Evolutionary conservation across 2,329 filamentous ascomycete genomes (phyloP).

Genomic region (Trichoderma sp.): DNA sequence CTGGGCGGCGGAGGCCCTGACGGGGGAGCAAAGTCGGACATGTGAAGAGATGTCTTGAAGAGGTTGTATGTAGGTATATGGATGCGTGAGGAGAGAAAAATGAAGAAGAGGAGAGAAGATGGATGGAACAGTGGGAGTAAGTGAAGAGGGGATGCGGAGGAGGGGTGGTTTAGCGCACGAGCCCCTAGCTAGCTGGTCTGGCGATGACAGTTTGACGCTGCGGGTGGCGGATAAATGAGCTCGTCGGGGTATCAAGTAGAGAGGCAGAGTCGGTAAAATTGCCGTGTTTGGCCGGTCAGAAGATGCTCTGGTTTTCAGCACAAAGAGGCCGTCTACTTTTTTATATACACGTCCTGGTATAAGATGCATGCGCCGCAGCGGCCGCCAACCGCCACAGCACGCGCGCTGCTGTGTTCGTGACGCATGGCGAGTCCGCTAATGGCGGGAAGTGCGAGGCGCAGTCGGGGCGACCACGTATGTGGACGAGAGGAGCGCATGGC

Average conservation of each 20-base stretch:
- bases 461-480: slow-evolving; percentile 16
- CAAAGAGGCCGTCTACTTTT: background rate
- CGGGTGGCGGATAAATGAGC: background rate
- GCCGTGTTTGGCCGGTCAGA: background rate
- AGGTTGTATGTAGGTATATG: background rate
- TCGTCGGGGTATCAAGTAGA: background rate
- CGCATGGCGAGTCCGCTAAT: background rate
- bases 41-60: slow-evolving; percentile 31
- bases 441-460: slow-evolving; percentile 11
- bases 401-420: background rate
- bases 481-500: background rate
- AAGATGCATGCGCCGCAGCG: slow-evolving; percentile 2
- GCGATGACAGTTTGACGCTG: background rate
- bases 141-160: slow-evolving; percentile 6
- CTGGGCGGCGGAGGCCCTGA: slow-evolving; percentile 58
- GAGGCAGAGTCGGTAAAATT: too few relatives aligned
- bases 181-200: slow-evolving; percentile 9
- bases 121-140: background rate
- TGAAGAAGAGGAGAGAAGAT: background rate
- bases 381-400: slow-evolving; percentile 13
- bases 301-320: background rate
- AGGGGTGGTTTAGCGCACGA: slow-evolving; percentile 14
- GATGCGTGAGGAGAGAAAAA: background rate
- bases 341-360: background rate
- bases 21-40: slow-evolving; percentile 59